Conservation (phyloP, 352 stramenopile species). For the Blastocystis hominis region DNA sequence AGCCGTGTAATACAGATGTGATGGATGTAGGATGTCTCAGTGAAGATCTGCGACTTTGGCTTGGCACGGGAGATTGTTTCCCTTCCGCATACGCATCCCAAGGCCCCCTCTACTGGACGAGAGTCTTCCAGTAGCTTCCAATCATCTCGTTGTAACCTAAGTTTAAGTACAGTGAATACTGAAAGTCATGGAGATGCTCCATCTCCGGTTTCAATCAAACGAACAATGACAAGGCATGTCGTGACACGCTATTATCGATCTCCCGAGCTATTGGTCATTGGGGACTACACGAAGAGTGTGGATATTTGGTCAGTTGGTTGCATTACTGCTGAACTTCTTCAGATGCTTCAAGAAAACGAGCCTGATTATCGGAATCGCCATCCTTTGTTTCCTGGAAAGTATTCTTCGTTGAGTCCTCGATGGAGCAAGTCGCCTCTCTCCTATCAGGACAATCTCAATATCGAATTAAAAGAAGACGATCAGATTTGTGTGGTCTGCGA, state of each 20-base stretch:
- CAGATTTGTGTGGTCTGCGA: conserved; percentile 88
- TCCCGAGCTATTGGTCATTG: conserved; percentile 81
- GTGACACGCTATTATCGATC: conserved; percentile 84
- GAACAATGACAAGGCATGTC: conserved; percentile 83
- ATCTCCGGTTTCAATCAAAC: conserved; percentile 62
- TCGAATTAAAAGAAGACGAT: conserved; percentile 63
- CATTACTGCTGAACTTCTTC: conserved; percentile 62
- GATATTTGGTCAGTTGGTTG: conserved; percentile 68
- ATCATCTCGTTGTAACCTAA: background rate
- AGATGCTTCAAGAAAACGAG: conserved; percentile 59
- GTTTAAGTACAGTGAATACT: background rate
- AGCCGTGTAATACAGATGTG: background rate
- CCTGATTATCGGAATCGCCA: conserved; percentile 54
- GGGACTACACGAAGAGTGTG: conserved; percentile 65
- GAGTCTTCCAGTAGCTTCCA: background rate
- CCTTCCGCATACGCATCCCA: background rate
- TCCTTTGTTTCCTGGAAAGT: conserved; percentile 66
- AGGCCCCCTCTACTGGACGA: background rate
- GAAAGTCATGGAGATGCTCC: background rate
- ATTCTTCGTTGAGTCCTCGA: conserved; percentile 61
- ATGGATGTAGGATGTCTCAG: conserved; percentile 34
- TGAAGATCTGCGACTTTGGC: conserved; percentile 54
- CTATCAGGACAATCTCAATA: conserved; percentile 51
- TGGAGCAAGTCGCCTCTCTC: conserved; percentile 13
- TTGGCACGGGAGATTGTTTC: conserved; percentile 10